These are phyloP conservation scores for Quercus berberidifolia DNA, from an alignment of 306 rosid species.

Conservation along the genomic window DNA sequence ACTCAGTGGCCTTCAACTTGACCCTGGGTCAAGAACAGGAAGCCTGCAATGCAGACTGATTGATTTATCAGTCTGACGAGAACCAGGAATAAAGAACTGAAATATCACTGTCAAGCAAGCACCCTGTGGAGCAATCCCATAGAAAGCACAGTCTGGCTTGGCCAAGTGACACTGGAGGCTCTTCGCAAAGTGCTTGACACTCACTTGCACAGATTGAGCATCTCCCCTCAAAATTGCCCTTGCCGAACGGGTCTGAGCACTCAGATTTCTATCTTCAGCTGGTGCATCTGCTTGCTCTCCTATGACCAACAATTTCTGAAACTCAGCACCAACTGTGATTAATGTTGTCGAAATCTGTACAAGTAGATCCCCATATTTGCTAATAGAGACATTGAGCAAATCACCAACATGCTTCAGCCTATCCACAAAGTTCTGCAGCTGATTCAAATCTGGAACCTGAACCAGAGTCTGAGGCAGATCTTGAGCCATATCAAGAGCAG, in stretches of 20 bases:
- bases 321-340: slow-evolving; percentile 88
- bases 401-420: slow-evolving; percentile 89
- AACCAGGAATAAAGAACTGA: slow-evolving; percentile 65
- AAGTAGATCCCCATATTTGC: slow-evolving; percentile 76
- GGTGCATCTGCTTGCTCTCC: slow-evolving; percentile 77
- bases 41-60: slow-evolving; percentile 95
- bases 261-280: slow-evolving; percentile 63
- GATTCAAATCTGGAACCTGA: slow-evolving; percentile 87
- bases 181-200: slow-evolving; percentile 88
- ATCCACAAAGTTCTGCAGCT: slow-evolving; percentile 83
- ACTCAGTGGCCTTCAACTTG: slow-evolving; percentile 35
- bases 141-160: slow-evolving; percentile 96
- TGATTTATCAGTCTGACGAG: slow-evolving; percentile 80
- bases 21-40: slow-evolving; percentile 76
- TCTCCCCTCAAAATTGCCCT: slow-evolving; percentile 73
- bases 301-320: slow-evolving; percentile 62
- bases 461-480: slow-evolving; percentile 87
- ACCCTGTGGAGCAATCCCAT: slow-evolving; percentile 78
- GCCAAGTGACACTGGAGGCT: slow-evolving; percentile 86
- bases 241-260: slow-evolving; percentile 67
- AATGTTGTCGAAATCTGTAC: slow-evolving; percentile 76
- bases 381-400: slow-evolving; percentile 62
- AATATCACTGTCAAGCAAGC: slow-evolving; percentile 75
- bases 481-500: slow-evolving; percentile 75
- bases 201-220: slow-evolving; percentile 84